Evolutionary conservation across 2,329 filamentous ascomycete genomes (phyloP), one percentile per base, ranked within the genome.

Genomic region (Orbilia oligospora): DNA sequence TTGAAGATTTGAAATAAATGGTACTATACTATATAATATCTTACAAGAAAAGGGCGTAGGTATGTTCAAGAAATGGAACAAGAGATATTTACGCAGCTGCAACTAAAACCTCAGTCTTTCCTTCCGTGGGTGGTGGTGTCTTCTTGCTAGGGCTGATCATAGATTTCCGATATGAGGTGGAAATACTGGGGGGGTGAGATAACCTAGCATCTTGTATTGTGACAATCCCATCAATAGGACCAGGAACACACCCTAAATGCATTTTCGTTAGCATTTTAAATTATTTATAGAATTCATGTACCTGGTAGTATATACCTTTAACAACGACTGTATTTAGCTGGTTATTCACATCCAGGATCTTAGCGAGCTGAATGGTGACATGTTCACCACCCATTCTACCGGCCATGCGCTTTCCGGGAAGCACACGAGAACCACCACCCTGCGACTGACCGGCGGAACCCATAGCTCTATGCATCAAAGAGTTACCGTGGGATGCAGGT

Each of bases 331-430:
- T 90, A 20, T 96, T 96, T 83, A 94, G 91, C 84, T 92, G 91
- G 82, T 91, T 89, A 85, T 98, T 94, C 38, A 97, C 91, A 87
- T 93, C 91, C 84, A 99, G 86, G 67, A 99, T 90, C 85, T 91
- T 92, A 82, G 98, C 86, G 85, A 97, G 97, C 88, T 97, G 94
- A 73, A 96, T 88, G 58, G 96, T 99, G 71, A 94, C 92, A 81
- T 90, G 90, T 85, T 97, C 89, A 81, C 92, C 92, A 80, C 96
- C 96, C 96, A 99, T 98, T 76, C 93, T 90, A 70, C 96, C 96
- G 2, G 96, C 90, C 96, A 99, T 99, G 86, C 94, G 96, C 90
- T 99, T 99, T 78, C 96, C 96, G 0, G 96, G 96, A 83, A 94
- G 87, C 24, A 99, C 95, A 85, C 96, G 90, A 80, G 93, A 97